Percentiles rank a stretch among this genome's conserved stretches.
phyloP scores from a whole-genome alignment of 768 basidiomycete species.

The Psilocybe cubensis region DNA sequence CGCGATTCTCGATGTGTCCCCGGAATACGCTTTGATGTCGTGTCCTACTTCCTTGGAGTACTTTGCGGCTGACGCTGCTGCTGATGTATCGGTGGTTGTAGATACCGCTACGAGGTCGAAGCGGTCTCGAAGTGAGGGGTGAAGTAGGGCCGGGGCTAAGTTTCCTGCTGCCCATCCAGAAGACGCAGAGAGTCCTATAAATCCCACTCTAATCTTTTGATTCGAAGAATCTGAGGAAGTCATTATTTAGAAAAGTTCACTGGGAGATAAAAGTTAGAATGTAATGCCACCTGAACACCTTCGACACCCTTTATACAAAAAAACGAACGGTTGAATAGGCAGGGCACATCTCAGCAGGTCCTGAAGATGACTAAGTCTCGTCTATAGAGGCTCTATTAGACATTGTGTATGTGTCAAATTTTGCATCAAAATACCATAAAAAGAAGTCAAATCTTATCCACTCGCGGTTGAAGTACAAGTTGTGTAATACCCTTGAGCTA shows the following conservation, averaged over 20 bases:
- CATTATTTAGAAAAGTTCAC: neutral
- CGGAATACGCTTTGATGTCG: conserved; percentile 36
- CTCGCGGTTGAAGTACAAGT: too few relatives aligned
- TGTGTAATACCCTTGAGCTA: too few relatives aligned
- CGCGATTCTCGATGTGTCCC: conserved; percentile 31
- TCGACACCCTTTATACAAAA: too few relatives aligned
- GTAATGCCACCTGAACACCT: neutral
- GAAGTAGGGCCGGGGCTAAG: conserved; percentile 28
- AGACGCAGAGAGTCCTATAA: conserved; percentile 35
- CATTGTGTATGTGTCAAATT: too few relatives aligned
- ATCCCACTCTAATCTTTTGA: conserved; percentile 23
- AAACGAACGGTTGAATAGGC: too few relatives aligned
- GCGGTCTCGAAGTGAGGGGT: conserved; percentile 19
- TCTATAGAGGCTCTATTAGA: too few relatives aligned
- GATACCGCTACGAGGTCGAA: conserved; percentile 37
- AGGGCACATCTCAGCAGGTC: too few relatives aligned
- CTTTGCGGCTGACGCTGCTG: conserved; percentile 32
- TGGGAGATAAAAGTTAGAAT: neutral
- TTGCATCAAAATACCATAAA: too few relatives aligned
- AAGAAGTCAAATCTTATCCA: too few relatives aligned
- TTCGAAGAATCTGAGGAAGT: neutral
- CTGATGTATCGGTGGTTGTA: conserved; percentile 33
- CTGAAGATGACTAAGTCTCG: too few relatives aligned
- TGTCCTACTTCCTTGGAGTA: conserved; percentile 28
- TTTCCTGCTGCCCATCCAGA: conserved; percentile 33